phyloP scores from a whole-genome alignment of 129 eudicot genomes.

The Cynara cardunculus region DNA sequence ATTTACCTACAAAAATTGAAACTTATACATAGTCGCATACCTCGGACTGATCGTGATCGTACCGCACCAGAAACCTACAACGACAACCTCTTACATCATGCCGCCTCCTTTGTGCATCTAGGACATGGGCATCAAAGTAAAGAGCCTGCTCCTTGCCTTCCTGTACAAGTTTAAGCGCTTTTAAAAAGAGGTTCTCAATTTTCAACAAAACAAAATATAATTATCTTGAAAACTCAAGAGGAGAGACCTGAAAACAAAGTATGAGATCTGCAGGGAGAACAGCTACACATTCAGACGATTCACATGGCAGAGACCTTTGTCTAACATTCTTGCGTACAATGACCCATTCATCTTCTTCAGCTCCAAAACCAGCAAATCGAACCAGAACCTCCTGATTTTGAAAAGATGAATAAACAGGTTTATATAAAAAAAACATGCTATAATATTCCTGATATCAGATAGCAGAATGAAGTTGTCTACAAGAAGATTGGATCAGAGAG shows the following conservation, averaged over 20 bases:
- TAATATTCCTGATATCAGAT: constrained; percentile 55
- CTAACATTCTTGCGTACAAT: constrained; percentile 74
- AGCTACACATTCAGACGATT: constrained; percentile 87
- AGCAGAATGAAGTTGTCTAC: not conserved
- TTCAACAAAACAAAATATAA: not conserved
- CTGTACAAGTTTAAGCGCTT: constrained; percentile 28
- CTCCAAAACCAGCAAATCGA: constrained; percentile 94
- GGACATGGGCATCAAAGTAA: constrained; percentile 93
- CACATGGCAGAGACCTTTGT: constrained; percentile 97
- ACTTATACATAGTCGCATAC: constrained; percentile 30
- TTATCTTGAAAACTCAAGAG: not conserved
- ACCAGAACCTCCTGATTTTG: constrained; percentile 98
- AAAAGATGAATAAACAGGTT: too few relatives aligned
- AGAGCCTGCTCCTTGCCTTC: constrained; percentile 99
- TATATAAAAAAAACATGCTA: too few relatives aligned
- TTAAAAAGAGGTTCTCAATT: not conserved
- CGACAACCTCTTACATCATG: constrained; percentile 98
- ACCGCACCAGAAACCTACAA: constrained; percentile 92
- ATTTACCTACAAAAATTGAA: not conserved
- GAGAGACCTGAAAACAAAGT: constrained; percentile 88
- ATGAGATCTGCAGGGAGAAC: constrained; percentile 88
- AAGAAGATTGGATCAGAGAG: not conserved
- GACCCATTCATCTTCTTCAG: constrained; percentile 98
- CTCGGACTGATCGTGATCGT: constrained; percentile 96
- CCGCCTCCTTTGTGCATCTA: constrained; percentile 95